These are phyloP conservation scores for Gossypium davidsonii DNA, from an alignment of 441 rosid species.

Conservation along the genomic window DNA sequence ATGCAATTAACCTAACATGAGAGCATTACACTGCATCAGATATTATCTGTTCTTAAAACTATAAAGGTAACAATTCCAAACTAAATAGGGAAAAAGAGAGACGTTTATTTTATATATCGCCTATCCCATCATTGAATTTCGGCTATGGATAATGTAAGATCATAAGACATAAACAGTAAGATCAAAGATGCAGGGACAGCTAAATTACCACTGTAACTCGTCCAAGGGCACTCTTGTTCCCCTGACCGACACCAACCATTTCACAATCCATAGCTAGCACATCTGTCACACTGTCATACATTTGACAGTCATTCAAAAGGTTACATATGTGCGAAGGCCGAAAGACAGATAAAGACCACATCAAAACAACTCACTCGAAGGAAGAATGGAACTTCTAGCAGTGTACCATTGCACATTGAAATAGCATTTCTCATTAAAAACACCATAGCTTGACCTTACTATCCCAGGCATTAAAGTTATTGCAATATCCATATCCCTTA, in stretches of 20 bases:
- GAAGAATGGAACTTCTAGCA: neutral
- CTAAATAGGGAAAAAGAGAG: neutral
- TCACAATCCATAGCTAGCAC: conserved; percentile 92
- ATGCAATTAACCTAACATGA: neutral
- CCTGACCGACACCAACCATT: conserved; percentile 92
- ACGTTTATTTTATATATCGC: neutral
- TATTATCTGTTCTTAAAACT: neutral
- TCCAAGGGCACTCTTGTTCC: conserved; percentile 91
- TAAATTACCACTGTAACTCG: conserved; percentile 69
- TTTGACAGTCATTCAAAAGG: conserved; percentile 18
- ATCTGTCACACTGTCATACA: conserved; percentile 64
- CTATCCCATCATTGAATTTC: neutral
- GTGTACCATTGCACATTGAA: neutral
- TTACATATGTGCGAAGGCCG: neutral
- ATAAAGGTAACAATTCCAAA: neutral
- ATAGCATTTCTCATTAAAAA: neutral
- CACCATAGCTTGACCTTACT: neutral
- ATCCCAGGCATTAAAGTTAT: neutral
- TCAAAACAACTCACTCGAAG: neutral
- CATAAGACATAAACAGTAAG: neutral
- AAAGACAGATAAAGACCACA: neutral
- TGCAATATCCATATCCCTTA: neutral
- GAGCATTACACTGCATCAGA: neutral
- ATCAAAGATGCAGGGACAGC: neutral
- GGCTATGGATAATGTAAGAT: neutral